Evolutionary conservation across 257 asterid species (phyloP).

Genomic region (Solanum dulcamara): DNA sequence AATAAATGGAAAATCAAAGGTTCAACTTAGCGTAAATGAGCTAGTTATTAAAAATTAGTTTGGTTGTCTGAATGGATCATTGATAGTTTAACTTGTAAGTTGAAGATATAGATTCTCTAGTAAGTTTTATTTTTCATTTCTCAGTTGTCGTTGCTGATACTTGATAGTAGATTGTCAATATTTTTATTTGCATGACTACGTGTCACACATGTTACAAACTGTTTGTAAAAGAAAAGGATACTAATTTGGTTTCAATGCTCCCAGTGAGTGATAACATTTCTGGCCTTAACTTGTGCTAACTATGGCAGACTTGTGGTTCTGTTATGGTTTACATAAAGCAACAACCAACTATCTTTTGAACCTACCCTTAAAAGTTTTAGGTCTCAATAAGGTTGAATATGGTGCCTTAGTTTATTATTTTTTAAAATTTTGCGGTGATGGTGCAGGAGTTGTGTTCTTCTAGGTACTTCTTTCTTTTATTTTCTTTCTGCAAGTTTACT

Average conservation of each 20-base stretch:
- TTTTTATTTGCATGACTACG: background rate
- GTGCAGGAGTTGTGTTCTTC: background rate
- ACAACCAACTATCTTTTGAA: background rate
- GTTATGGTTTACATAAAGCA: background rate
- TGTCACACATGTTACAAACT: background rate
- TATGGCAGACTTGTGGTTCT: background rate
- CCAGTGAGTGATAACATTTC: background rate
- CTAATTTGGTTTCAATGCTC: background rate
- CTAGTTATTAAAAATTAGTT: background rate
- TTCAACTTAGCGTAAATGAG: background rate
- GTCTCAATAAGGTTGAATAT: background rate
- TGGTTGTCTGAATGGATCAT: background rate
- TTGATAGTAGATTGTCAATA: background rate
- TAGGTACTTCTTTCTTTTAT: background rate
- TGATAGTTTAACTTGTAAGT: background rate
- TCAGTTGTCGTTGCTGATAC: background rate
- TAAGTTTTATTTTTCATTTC: background rate
- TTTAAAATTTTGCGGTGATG: background rate
- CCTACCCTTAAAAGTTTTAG: background rate
- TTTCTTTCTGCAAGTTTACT: background rate
- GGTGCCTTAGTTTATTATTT: background rate
- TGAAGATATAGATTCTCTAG: background rate
- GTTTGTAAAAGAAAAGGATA: background rate
- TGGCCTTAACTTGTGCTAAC: background rate
- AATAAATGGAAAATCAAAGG: background rate